These are phyloP conservation scores for Sphaerobolus stellatus DNA, from an alignment of 1,284 basidiomycete genomes.

Conservation along the genomic window DNA sequence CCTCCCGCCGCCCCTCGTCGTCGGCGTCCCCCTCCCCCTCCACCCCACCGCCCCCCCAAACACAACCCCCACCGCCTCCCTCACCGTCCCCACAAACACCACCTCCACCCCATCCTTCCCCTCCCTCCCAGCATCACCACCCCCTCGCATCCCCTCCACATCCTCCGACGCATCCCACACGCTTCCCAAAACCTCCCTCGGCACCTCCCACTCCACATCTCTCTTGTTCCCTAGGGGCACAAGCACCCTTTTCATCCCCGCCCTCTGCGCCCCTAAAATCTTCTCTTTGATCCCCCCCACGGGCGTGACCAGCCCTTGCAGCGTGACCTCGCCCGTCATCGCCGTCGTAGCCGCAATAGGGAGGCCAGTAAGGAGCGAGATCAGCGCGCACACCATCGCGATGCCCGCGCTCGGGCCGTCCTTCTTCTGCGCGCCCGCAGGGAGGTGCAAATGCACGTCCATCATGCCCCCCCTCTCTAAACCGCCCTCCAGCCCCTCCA, in stretches of 20 bases:
- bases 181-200: slow-evolving; percentile 71
- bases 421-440: slow-evolving; percentile 85
- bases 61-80: slow-evolving; percentile 78
- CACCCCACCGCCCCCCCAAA: slow-evolving; percentile 47
- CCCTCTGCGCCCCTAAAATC: slow-evolving; percentile 77
- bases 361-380: slow-evolving; percentile 76
- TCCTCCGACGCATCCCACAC: no score
- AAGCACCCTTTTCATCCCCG: slow-evolving; percentile 78
- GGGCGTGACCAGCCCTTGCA: slow-evolving; percentile 74
- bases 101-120: slow-evolving; percentile 72
- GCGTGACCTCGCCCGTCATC: slow-evolving; percentile 86
- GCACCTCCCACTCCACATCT: slow-evolving; percentile 83
- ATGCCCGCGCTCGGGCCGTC: slow-evolving; percentile 89
- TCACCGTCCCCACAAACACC: slow-evolving; percentile 74
- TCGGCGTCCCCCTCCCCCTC: slow-evolving; percentile 2
- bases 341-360: slow-evolving; percentile 68
- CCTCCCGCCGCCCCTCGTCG: no score
- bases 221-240: slow-evolving; percentile 81
- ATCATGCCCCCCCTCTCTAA: no score
- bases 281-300: slow-evolving; percentile 86
- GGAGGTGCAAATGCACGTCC: slow-evolving; percentile 87
- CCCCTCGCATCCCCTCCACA: no score
- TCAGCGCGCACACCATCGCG: slow-evolving; percentile 86
- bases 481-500: no score
- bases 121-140: no score